Base-by-base conservation (phyloP, 2,329 filamentous ascomycete species). In the Mycocentrospora acerina region DNA sequence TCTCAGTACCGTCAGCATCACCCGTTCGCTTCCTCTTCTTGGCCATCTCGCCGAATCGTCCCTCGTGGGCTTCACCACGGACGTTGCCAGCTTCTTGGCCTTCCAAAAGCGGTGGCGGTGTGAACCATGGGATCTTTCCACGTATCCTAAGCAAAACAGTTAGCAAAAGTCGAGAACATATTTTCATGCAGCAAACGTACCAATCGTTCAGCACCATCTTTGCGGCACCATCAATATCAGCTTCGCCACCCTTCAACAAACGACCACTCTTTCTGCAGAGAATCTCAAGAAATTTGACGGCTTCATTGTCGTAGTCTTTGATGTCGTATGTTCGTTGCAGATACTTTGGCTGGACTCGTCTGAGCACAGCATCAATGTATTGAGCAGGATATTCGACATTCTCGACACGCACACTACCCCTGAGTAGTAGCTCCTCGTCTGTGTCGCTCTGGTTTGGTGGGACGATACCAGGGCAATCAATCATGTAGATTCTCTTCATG, bases 191-290 rank as follows among this genome's bases (percentile, higher is more conserved):
- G 24, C 4, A n/a, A 13, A 25, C 37, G 3, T 27, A 40, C 65
- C 97, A 98, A 62, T 98, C 93, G 59, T 95, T 97, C 43, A 98
- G 73, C 1, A 98, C 86, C 82, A 95, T 95, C 70, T 95, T 95
- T 1, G 93, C 93, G 32, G 95, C 90, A 57, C 90, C 90, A 57
- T 97, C 91, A 38, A 96, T 72, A 66, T 98, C 93, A 4, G 91
- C 86, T 66, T 97, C 93, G n/a, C 91, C 93, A 41, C 88, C 91
- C 64, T 89, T 90, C 12, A 97, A 73, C 14, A 98, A 71, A 54
- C 90, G 80, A 12, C 93, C 93, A 41, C 83, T 83, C 67, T 96
- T 97, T 40, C 90, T 78, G 7, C 90, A 91, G 3, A 98, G 75
- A 18, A 89, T 73, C 60, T 95, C 91, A 1, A 98, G 74, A 57